Conservation (phyloP, 441 rosid genomes). For the Jatropha podagrica region DNA sequence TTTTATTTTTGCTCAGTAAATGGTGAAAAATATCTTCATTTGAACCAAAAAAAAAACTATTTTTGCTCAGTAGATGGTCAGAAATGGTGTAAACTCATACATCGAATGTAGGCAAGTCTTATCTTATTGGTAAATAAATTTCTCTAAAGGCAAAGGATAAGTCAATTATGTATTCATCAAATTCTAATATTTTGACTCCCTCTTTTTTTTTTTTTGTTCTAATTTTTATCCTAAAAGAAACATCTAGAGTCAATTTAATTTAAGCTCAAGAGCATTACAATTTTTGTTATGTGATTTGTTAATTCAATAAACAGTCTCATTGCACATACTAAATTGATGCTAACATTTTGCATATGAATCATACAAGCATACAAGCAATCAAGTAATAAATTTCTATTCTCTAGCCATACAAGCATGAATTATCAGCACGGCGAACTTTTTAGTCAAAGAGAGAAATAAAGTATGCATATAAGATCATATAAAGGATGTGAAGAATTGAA, state of each 20-base stretch:
- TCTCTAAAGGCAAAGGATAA: no score
- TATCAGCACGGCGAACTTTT: not conserved
- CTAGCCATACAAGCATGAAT: not conserved
- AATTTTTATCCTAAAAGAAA: not conserved
- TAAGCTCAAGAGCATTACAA: not conserved
- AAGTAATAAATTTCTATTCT: not conserved
- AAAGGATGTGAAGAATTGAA: not conserved
- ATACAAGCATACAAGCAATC: no score
- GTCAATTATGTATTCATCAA: no score
- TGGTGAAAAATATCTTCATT: no score
- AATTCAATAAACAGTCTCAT: not conserved
- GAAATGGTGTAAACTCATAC: no score
- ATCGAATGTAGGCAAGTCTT: no score
- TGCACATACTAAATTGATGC: not conserved
- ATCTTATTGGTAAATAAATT: no score
- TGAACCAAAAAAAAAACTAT: no score
- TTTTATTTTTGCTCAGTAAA: no score
- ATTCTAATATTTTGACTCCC: not conserved
- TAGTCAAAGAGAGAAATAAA: no score
- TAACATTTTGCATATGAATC: not conserved
- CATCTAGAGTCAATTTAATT: not conserved
- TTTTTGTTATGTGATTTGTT: not conserved
- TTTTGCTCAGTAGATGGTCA: no score
- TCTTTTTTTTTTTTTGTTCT: no score
- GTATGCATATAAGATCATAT: not conserved